Evolutionary conservation across 2,329 filamentous ascomycete genomes (phyloP).

Genomic region (Fusarium dimerum): DNA sequence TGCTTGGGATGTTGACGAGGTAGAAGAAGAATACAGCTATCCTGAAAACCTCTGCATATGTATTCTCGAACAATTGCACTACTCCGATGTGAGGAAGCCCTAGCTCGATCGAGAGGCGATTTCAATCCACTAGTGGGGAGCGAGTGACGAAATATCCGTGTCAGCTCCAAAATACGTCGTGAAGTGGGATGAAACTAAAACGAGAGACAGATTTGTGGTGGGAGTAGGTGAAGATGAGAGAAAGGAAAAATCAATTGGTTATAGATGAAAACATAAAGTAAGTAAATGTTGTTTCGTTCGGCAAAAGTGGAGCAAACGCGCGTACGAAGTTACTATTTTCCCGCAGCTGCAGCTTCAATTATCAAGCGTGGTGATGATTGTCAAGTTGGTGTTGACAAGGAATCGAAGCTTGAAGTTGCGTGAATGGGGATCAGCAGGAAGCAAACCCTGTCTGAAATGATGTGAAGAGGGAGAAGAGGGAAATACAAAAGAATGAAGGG

Average conservation of each 20-base stretch:
- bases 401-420: too few species aligned
- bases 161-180: slow-evolving; percentile 2
- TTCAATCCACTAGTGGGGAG: slow-evolving; percentile 9
- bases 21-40: neutral
- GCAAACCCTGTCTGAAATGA: too few species aligned
- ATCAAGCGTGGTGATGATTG: too few species aligned
- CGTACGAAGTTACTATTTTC: too few species aligned
- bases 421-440: too few species aligned
- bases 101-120: slow-evolving; percentile 4
- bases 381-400: too few species aligned
- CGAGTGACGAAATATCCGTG: slow-evolving; percentile 18
- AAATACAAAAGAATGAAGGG: neutral
- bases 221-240: slow-evolving; percentile 4
- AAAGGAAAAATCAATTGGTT: slow-evolving; percentile 20
- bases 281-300: slow-evolving; percentile 5
- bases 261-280: slow-evolving; percentile 19
- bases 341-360: too few species aligned
- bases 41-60: neutral
- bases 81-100: slow-evolving; percentile 3
- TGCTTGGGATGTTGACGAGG: neutral
- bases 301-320: slow-evolving; percentile 2
- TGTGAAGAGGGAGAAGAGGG: too few species aligned
- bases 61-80: neutral
- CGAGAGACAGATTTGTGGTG: slow-evolving; percentile 6
- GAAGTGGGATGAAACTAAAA: slow-evolving; percentile 7